These are phyloP conservation scores for Phytopythium litorale DNA, from an alignment of 352 stramenopile genomes.

Conservation along the genomic window DNA sequence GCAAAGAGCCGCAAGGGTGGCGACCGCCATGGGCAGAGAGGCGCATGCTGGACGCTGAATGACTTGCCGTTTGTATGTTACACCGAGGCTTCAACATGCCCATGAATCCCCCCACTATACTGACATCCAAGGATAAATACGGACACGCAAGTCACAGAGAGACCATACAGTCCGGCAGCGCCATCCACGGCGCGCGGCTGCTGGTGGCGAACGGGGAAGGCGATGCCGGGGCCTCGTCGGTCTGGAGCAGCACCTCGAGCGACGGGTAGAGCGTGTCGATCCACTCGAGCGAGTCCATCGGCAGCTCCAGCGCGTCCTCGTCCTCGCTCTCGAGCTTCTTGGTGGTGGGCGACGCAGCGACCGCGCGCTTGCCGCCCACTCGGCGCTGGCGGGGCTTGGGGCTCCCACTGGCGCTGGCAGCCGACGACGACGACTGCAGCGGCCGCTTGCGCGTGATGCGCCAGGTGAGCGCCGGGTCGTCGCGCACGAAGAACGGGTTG, in stretches of 20 bases:
- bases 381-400: neutral
- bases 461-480: slow-evolving; percentile 56
- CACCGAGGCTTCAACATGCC: neutral
- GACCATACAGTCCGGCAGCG: neutral
- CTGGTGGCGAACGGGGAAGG: neutral
- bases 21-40: neutral
- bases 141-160: neutral
- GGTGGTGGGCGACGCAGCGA: neutral
- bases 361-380: slow-evolving; percentile 10
- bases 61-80: neutral
- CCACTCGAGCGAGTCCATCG: slow-evolving; percentile 36
- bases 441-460: slow-evolving; percentile 58
- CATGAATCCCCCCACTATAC: neutral
- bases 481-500: slow-evolving; percentile 61
- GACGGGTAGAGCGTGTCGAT: slow-evolving; percentile 67
- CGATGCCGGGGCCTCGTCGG: slow-evolving; percentile 7
- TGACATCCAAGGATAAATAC: neutral
- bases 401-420: neutral
- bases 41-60: neutral
- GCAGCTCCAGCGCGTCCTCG: slow-evolving; percentile 11
- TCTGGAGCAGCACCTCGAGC: slow-evolving; percentile 31
- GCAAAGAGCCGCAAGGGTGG: neutral
- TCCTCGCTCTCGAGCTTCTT: slow-evolving; percentile 10
- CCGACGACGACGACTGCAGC: slow-evolving; percentile 10
- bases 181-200: neutral